Conservation (phyloP, 1,284 basidiomycete species). For the Cryptococcus amylolentus region DNA sequence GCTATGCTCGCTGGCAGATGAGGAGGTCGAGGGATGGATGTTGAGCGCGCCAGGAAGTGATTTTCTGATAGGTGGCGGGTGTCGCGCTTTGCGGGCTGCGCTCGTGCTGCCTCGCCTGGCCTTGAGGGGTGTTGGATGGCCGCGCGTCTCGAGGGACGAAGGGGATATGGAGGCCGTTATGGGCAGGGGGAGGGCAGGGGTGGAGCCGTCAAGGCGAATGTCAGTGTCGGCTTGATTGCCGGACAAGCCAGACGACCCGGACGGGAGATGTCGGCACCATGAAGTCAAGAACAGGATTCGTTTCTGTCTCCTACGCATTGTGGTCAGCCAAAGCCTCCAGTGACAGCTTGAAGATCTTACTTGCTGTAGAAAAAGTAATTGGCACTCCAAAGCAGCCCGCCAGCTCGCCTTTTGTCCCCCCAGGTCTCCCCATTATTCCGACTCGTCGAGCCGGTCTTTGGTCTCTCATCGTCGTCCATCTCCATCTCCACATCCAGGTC, state of each 20-base stretch:
- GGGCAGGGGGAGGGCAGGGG: conserved; percentile 22
- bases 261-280: conserved; percentile 70
- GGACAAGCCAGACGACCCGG: conserved; percentile 7
- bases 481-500: conserved; percentile 45
- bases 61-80: conserved; percentile 15
- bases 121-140: conserved; percentile 13
- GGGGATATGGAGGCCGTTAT: conserved; percentile 35
- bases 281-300: conserved; percentile 88
- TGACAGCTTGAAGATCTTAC: conserved; percentile 52
- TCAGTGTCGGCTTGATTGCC: not conserved
- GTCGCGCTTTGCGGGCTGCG: conserved; percentile 16
- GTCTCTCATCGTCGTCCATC: conserved; percentile 1
- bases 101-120: conserved; percentile 3
- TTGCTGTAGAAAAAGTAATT: conserved; percentile 97
- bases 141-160: conserved; percentile 14
- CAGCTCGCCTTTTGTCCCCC: conserved; percentile 53
- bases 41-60: conserved; percentile 1
- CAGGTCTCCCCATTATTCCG: conserved; percentile 9
- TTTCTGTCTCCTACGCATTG: conserved; percentile 58
- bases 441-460: conserved; percentile 2
- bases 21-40: not conserved
- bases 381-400: conserved; percentile 91
- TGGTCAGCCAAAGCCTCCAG: not conserved
- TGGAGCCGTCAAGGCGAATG: conserved; percentile 11
- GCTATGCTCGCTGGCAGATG: conserved; percentile 13